Base-by-base conservation (phyloP, 306 rosid genomes). In the Malus sylvestris region DNA sequence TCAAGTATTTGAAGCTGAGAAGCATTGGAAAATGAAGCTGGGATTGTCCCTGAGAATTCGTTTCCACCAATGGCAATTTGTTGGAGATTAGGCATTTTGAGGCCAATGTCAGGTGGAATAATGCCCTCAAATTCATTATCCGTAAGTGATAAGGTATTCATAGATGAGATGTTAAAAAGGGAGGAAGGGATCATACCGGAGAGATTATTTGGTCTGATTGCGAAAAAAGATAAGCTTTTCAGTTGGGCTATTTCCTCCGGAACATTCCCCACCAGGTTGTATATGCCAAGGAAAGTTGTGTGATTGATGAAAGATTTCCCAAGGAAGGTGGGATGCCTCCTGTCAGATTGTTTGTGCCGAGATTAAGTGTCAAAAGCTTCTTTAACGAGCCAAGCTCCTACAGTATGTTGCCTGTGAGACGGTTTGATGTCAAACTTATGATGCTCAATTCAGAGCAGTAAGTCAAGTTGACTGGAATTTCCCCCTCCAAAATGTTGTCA, bases 251-350 rank as follows among this genome's bases (percentile, higher is more conserved):
- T n/a, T 22, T 81, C 76, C 32, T 53, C 63, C 15, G 86, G 91
- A 67, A 88, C 35, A 8, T 18, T 67, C 1, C 88, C 86, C 15
- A 35, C 75, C 4, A 84, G 67, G 23, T 73, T 44, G 35, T 83
- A 4, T 0, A 0, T 15, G 4, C 20, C 5, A 76, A 2, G 3
- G 1, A 0, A 20, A 84, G 42, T 11, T 0, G 0, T 5, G 14
- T n/a, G 22, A 85, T 75, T 6, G 79, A 79, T 65, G 89, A 76
- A 74, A 85, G 68, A n/a, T 85, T 86, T 23, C 88, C 82, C 8
- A 86, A 29, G 38, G 79, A 80, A 69, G 75, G 4, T 27, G 86
- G 86, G 71, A 85, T 81, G 19, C 38, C 15, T 23, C 91, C 86
- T 1, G 74, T 73, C 10, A 87, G 76, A 18, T 66, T 76, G 60